These are phyloP conservation scores for Colletotrichum sp. DNA, from an alignment of 2,329 filamentous ascomycete genomes.

Conservation along the genomic window DNA sequence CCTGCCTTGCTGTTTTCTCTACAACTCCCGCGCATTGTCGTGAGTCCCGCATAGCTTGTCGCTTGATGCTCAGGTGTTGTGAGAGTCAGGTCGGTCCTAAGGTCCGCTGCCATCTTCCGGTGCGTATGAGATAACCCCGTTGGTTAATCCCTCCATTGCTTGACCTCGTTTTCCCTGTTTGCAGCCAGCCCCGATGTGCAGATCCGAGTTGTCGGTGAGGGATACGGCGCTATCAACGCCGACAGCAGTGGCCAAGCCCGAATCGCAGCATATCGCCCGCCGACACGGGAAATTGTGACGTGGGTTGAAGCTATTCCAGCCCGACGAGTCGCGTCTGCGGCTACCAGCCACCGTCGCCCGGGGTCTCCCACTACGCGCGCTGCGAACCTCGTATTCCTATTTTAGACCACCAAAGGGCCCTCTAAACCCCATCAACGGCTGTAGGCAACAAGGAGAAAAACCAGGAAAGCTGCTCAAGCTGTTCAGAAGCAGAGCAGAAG, in stretches of 20 bases:
- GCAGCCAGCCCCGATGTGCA: background rate
- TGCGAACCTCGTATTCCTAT: slow-evolving; percentile 9
- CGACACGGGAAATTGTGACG: slow-evolving; percentile 3
- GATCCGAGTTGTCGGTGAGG: background rate
- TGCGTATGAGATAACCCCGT: background rate
- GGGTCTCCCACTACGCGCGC: background rate
- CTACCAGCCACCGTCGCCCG: background rate
- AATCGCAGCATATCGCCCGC: background rate
- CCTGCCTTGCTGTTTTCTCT: background rate
- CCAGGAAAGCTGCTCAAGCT: background rate
- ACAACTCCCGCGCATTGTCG: background rate
- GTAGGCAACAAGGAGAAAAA: slow-evolving; percentile 14
- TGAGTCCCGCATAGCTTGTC: background rate
- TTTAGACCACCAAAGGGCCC: background rate
- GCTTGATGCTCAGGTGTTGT: background rate
- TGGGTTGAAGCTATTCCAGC: slow-evolving; percentile 14
- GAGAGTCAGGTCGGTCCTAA: background rate
- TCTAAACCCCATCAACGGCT: background rate
- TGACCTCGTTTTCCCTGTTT: background rate
- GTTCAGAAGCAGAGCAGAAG: background rate
- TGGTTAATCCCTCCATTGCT: background rate
- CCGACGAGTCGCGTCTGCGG: background rate
- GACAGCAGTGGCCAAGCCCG: background rate
- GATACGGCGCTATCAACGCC: background rate
- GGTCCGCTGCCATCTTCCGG: background rate